Conservation (phyloP, 352 stramenopile genomes). For the Globisporangium paroecandrum region DNA sequence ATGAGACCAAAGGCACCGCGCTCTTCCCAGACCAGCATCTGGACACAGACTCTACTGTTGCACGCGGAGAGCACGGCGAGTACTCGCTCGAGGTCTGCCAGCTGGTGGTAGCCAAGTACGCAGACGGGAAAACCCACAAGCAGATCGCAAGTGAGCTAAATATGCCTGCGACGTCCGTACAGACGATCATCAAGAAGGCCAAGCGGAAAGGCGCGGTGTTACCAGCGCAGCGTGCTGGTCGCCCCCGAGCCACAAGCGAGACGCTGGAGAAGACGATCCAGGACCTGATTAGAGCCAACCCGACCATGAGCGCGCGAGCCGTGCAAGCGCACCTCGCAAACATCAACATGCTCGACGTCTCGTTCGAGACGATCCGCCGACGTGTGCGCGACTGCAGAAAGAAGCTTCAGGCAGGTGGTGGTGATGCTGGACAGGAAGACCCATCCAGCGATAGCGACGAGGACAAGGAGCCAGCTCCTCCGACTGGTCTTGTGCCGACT, state of each 20-base stretch:
- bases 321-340: slow-evolving; percentile 24
- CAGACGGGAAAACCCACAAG: slow-evolving; percentile 21
- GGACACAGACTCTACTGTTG: neutral
- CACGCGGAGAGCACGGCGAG: neutral
- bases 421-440: neutral
- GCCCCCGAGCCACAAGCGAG: slow-evolving; percentile 27
- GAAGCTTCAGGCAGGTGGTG: slow-evolving; percentile 5
- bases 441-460: slow-evolving; percentile 8
- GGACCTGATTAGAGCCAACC: slow-evolving; percentile 20
- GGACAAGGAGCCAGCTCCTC: neutral
- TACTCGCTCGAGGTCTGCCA: slow-evolving; percentile 28
- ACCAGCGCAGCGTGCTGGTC: slow-evolving; percentile 23
- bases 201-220: slow-evolving; percentile 27
- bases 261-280: slow-evolving; percentile 30
- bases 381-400: slow-evolving; percentile 30
- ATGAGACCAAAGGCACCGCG: neutral
- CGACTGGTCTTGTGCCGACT: neutral
- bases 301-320: slow-evolving; percentile 22
- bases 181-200: slow-evolving; percentile 34
- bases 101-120: slow-evolving; percentile 20
- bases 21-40: neutral
- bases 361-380: slow-evolving; percentile 41
- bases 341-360: slow-evolving; percentile 23
- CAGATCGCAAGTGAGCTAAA: slow-evolving; percentile 27
- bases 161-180: slow-evolving; percentile 30